These are phyloP conservation scores for Pinguiococcus pyrenoidosus DNA, from an alignment of 108 stramenopile species.

Conservation along the genomic window DNA sequence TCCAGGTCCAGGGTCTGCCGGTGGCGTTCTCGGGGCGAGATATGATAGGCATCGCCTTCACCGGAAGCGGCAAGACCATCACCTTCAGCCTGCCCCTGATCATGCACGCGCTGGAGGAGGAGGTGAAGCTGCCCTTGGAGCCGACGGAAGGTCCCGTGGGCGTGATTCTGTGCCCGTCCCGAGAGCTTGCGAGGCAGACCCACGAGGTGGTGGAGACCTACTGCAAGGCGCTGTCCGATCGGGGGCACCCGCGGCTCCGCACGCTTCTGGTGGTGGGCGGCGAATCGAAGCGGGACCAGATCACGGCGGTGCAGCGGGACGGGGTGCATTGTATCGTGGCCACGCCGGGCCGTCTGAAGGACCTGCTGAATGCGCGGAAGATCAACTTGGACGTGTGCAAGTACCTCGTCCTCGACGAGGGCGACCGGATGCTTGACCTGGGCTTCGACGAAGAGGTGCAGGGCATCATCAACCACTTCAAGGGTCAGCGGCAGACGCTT, in stretches of 20 bases:
- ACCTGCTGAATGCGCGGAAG: constrained; percentile 67
- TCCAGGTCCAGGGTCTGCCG: constrained; percentile 97
- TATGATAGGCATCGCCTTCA: constrained; percentile 99
- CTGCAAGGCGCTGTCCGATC: constrained; percentile 13
- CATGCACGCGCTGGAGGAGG: constrained; percentile 88
- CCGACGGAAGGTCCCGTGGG: constrained; percentile 91
- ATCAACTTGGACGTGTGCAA: constrained; percentile 74
- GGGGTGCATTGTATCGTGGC: constrained; percentile 90
- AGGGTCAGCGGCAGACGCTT: constrained; percentile 88
- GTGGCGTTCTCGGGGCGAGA: constrained; percentile 87
- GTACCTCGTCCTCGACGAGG: constrained; percentile 92
- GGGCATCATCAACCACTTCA: constrained; percentile 91
- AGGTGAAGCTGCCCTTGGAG: constrained; percentile 73
- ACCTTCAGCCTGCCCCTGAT: constrained; percentile 85
- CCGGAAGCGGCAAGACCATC: constrained; percentile 82
- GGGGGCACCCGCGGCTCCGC: constrained; percentile 58
- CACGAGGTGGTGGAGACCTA: constrained; percentile 63
- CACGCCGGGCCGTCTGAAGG: constrained; percentile 81
- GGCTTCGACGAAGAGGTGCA: constrained; percentile 88
- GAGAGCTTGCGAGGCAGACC: constrained; percentile 95
- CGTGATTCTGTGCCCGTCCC: constrained; percentile 81
- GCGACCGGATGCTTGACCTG: constrained; percentile 92
- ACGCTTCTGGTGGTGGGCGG: constrained; percentile 84
- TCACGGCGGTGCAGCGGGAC: constrained; percentile 45
- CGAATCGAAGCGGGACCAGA: constrained; percentile 69